Evolutionary conservation across 1,284 basidiomycete genomes (phyloP).

Genomic region (Golubevia sp.): DNA sequence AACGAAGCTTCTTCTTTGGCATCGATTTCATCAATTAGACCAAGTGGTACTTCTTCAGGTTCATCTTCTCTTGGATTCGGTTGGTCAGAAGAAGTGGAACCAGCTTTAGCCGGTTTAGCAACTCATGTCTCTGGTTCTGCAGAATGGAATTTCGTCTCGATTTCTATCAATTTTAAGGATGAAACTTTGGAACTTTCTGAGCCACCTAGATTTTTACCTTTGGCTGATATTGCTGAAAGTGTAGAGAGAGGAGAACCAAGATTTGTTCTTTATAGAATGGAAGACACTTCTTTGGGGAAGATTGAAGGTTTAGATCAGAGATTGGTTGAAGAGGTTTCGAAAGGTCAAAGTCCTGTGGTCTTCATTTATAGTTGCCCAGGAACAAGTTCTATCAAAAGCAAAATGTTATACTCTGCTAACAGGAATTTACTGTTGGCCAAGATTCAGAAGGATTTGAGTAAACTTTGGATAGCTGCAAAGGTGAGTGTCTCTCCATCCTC

Average conservation of each 20-base stretch:
- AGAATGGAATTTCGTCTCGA: conserved; percentile 37
- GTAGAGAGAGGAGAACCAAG: conserved; percentile 21
- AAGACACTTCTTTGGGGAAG: conserved; percentile 3
- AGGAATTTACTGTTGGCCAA: too few species aligned
- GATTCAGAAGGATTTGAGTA: too few species aligned
- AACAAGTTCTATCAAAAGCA: conserved; percentile 27
- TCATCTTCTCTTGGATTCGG: neutral
- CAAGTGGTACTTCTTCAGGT: neutral
- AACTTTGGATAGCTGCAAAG: too few species aligned
- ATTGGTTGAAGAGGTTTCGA: conserved; percentile 6
- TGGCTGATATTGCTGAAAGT: conserved; percentile 11
- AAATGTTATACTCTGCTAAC: conserved; percentile 45
- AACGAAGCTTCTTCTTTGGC: neutral
- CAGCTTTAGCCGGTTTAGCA: neutral
- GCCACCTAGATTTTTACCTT: conserved; percentile 24
- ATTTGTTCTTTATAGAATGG: conserved; percentile 33
- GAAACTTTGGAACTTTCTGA: conserved; percentile 28
- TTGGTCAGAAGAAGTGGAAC: neutral
- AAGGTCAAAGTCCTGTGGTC: conserved; percentile 24
- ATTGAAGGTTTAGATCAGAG: conserved; percentile 1
- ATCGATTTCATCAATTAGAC: neutral
- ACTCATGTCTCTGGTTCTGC: conserved; percentile 24
- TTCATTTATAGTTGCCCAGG: conserved; percentile 46
- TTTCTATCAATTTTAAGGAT: conserved; percentile 27
- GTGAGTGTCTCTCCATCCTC: neutral